Evolutionary conservation across 1,284 basidiomycete genomes (phyloP).

Genomic region (Fistulinella cinereoalba): DNA sequence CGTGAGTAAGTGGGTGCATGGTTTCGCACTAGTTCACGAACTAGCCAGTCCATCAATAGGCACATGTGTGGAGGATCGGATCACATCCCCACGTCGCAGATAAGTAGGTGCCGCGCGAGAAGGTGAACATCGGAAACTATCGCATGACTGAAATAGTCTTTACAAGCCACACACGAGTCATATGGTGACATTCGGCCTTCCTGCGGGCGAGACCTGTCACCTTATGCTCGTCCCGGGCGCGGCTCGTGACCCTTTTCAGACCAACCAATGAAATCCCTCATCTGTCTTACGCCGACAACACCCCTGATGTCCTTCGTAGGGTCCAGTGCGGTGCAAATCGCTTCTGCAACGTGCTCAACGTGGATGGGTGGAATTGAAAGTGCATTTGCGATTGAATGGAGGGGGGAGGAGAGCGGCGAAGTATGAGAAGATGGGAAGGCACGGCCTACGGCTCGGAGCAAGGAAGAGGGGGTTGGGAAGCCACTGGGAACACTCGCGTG

Average conservation of each 20-base stretch:
- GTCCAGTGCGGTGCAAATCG: slow-evolving; percentile 63
- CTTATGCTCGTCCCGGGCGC: slow-evolving; percentile 14
- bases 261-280: slow-evolving; percentile 76
- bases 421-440: slow-evolving; percentile 30
- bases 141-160: slow-evolving; percentile 17
- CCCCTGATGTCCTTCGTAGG: slow-evolving; percentile 53
- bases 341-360: slow-evolving; percentile 92
- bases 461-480: slow-evolving; percentile 62
- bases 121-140: slow-evolving; percentile 16
- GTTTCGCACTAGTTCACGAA: slow-evolving; percentile 12
- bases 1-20: background rate
- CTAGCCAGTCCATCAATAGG: slow-evolving; percentile 8
- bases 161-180: slow-evolving; percentile 10
- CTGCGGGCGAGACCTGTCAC: slow-evolving; percentile 7
- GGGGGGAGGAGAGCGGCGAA: slow-evolving; percentile 41
- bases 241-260: slow-evolving; percentile 32
- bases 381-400: slow-evolving; percentile 73
- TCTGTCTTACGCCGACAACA: slow-evolving; percentile 71
- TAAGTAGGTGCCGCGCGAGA: slow-evolving; percentile 13
- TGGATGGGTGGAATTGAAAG: slow-evolving; percentile 87
- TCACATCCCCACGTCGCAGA: slow-evolving; percentile 22
- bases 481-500: slow-evolving; percentile 54
- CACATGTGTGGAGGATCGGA: slow-evolving; percentile 7
- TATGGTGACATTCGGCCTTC: slow-evolving; percentile 2
- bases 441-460: slow-evolving; percentile 52